Conservation (phyloP, 108 stramenopile species). For the Cyclotella sp. region DNA sequence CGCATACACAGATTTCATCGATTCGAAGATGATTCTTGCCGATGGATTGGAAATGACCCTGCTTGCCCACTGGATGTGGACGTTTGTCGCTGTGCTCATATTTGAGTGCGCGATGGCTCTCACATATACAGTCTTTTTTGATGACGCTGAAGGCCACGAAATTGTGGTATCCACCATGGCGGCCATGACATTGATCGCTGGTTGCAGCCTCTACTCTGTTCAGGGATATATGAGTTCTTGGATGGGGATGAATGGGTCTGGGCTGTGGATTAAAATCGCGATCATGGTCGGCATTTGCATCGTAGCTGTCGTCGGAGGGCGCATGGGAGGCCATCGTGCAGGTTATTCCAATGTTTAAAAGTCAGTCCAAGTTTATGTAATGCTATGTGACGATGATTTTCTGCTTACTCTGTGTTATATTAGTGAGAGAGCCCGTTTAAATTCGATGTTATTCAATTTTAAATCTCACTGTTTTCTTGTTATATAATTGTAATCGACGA, state of each 20-base stretch:
- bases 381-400: no score
- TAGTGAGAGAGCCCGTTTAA: not conserved
- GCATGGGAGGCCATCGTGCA: conserved; percentile 22
- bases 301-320: conserved; percentile 44
- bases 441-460: not conserved
- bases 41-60: conserved; percentile 49
- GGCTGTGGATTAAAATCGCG: conserved; percentile 30
- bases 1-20: conserved; percentile 46
- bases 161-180: conserved; percentile 33
- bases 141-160: conserved; percentile 50
- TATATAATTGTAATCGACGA: no score
- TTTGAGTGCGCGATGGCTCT: conserved; percentile 34
- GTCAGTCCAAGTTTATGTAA: no score
- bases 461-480: not conserved
- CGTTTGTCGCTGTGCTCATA: conserved; percentile 27
- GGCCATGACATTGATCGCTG: conserved; percentile 31
- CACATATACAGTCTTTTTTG: conserved; percentile 36
- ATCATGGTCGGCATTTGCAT: conserved; percentile 34
- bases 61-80: conserved; percentile 42
- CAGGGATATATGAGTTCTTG: conserved; percentile 44
- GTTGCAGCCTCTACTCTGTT: conserved; percentile 25
- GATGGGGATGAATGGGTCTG: conserved; percentile 38
- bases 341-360: conserved; percentile 27
- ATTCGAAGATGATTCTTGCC: conserved; percentile 34
- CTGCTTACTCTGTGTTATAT: not conserved